A percentile compares a stretch with the other conserved stretches of the same genome.
These are phyloP conservation scores for Dipteronia sinensis DNA, from an alignment of 345 rosid species.

Conservation along the genomic window DNA sequence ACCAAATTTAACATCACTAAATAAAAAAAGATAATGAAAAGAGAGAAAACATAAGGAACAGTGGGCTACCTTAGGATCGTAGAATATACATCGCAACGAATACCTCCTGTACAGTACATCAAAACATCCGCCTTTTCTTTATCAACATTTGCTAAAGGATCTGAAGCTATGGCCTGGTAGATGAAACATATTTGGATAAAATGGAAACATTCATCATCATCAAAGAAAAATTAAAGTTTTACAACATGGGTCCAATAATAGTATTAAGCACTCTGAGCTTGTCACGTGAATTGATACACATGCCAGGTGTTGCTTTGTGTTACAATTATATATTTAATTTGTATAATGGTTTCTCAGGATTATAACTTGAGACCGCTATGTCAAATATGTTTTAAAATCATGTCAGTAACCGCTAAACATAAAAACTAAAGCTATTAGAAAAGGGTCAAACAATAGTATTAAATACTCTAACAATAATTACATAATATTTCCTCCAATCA, in stretches of 20 bases:
- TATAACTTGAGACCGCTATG: no score
- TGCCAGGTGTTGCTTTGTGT: no score
- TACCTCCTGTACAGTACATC: constrained; percentile 98
- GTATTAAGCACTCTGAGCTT: no score
- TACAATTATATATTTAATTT: no score
- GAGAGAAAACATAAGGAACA: constrained; percentile 11
- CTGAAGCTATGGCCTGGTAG: constrained; percentile 55
- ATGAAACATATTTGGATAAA: neutral
- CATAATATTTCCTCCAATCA: neutral
- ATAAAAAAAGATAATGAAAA: neutral
- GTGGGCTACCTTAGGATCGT: constrained; percentile 69
- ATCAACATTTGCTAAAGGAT: constrained; percentile 72
- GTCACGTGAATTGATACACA: no score
- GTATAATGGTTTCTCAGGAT: no score
- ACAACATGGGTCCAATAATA: neutral
- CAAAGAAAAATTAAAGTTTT: neutral
- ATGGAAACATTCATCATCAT: constrained; percentile 13
- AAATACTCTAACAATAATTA: neutral
- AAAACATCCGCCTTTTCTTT: constrained; percentile 70
- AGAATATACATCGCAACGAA: constrained; percentile 95
- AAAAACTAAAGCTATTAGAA: no score
- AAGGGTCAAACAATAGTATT: no score
- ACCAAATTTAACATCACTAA: constrained; percentile 9
- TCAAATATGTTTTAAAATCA: no score
- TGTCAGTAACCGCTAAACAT: no score